phyloP scores from a whole-genome alignment of 2,329 filamentous ascomycete genomes.

The Helicocarpus griseus region DNA sequence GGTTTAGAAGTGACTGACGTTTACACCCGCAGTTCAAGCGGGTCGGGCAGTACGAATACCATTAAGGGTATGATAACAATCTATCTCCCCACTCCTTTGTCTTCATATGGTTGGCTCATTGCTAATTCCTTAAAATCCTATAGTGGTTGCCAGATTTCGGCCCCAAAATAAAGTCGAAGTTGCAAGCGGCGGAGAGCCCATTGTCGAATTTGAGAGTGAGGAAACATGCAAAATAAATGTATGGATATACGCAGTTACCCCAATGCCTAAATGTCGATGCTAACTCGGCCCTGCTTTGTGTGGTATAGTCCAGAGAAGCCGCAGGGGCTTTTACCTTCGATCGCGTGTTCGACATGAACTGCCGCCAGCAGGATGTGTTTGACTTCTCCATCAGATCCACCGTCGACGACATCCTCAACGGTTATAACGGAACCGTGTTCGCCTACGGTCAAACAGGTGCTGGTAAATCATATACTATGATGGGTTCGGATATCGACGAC shows the following conservation, averaged over 20 bases:
- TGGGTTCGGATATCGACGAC: slow-evolving; percentile 90
- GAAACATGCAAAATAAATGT: slow-evolving; percentile 84
- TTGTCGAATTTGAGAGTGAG: slow-evolving; percentile 78
- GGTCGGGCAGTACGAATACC: slow-evolving; percentile 34
- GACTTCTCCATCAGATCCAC: slow-evolving; percentile 94
- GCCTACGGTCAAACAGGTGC: slow-evolving; percentile 97
- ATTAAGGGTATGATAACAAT: slow-evolving; percentile 41
- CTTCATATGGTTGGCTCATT: background rate
- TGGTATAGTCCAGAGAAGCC: slow-evolving; percentile 64
- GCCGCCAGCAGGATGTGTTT: slow-evolving; percentile 86
- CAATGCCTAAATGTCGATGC: background rate
- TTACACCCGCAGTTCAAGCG: slow-evolving; percentile 21
- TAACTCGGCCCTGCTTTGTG: slow-evolving; percentile 10
- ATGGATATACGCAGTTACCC: slow-evolving; percentile 15
- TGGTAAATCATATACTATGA: slow-evolving; percentile 99
- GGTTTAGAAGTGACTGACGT: slow-evolving; percentile 8
- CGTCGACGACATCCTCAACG: slow-evolving; percentile 95
- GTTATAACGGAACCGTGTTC: slow-evolving; percentile 98
- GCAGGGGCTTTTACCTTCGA: slow-evolving; percentile 90
- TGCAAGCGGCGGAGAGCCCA: slow-evolving; percentile 78
- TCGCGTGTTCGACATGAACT: slow-evolving; percentile 90
- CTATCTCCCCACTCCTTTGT: background rate
- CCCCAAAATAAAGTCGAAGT: slow-evolving; percentile 94
- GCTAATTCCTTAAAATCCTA: too few relatives aligned
- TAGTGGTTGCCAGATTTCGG: slow-evolving; percentile 93